Evolutionary conservation across 345 rosid species (phyloP).

Genomic region (Kernera saxatilis): DNA sequence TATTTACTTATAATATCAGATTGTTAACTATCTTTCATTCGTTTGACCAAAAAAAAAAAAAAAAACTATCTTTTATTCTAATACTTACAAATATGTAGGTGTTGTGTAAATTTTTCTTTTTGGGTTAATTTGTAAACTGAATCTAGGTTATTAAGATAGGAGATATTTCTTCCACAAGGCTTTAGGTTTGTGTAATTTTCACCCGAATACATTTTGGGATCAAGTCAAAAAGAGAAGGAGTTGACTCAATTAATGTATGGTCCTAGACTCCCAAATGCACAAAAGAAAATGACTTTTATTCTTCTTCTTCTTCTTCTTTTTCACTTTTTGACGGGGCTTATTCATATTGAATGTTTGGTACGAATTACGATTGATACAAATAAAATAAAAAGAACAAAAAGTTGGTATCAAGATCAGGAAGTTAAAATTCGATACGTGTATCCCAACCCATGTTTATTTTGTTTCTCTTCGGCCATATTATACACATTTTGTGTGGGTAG

Average conservation of each 20-base stretch:
- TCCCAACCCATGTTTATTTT: not conserved
- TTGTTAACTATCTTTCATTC: not conserved
- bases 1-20: not conserved
- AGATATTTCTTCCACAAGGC: not conserved
- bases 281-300: not conserved
- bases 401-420: not conserved
- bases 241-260: constrained; percentile 16
- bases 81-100: not conserved
- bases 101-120: not conserved
- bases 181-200: not conserved
- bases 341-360: not conserved
- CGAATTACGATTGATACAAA: too few species aligned
- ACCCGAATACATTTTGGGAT: constrained; percentile 3
- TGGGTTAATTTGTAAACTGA: not conserved
- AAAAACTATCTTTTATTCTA: not conserved
- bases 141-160: not conserved
- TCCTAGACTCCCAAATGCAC: constrained; percentile 12
- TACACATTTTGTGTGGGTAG: not conserved
- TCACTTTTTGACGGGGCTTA: not conserved
- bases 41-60: not conserved
- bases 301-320: not conserved
- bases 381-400: not conserved
- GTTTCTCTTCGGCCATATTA: not conserved
- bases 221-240: not conserved
- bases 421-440: not conserved